A percentile compares a stretch with the other conserved stretches of the same genome.
Evolutionary conservation across 1,139 yeast species (phyloP).

Genomic region (Blastobotrys niveus): DNA sequence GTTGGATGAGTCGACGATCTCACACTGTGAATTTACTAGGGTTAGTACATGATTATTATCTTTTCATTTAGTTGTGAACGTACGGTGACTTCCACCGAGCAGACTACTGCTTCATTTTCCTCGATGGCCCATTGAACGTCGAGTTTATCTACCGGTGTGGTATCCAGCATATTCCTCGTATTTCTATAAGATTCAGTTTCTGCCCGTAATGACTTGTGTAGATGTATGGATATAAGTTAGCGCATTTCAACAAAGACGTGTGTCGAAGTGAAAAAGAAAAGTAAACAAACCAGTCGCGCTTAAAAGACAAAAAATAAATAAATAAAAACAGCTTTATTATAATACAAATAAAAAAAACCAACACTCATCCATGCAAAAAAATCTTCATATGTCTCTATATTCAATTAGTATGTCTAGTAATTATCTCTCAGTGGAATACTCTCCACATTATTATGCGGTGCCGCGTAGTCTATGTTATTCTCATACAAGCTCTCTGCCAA

Average conservation of each 20-base stretch:
- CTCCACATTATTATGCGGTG: constrained; percentile 6
- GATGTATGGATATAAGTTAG: no score
- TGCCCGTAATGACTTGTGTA: no score
- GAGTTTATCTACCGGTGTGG: constrained; percentile 2
- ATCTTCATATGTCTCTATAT: no score
- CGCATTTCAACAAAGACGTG: no score
- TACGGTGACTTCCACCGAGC: neutral
- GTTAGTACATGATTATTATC: neutral
- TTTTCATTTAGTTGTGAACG: neutral
- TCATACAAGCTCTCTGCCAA: constrained; percentile 2
- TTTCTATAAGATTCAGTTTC: no score
- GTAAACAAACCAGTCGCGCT: no score
- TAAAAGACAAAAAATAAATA: no score
- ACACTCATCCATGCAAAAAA: no score
- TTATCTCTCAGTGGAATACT: constrained; percentile 13
- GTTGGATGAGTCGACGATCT: neutral
- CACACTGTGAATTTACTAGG: neutral
- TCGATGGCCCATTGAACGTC: constrained; percentile 1
- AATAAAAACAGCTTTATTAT: no score
- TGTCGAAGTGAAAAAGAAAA: no score
- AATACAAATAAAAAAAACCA: no score
- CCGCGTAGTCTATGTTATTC: neutral
- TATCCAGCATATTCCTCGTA: neutral
- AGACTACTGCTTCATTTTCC: neutral
- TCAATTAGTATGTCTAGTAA: no score